A percentile compares a stretch with the other conserved stretches of the same genome.
Evolutionary conservation across 2,329 filamentous ascomycete species (phyloP).

Genomic region (Alternaria viburni): DNA sequence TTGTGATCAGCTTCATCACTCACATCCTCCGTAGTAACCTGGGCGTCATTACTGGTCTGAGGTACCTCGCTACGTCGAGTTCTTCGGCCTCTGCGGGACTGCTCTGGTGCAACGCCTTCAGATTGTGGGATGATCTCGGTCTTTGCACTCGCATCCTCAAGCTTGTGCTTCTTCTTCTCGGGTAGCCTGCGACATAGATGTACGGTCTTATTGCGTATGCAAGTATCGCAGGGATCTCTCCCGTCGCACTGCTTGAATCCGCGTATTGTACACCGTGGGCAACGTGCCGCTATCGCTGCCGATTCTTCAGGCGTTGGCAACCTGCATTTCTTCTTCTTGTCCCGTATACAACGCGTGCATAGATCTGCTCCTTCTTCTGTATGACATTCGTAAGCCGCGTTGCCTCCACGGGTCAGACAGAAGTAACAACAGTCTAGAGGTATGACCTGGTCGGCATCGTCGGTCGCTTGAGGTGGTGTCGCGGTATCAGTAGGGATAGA

Average conservation of each 20-base stretch:
- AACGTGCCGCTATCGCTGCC: conserved; percentile 16
- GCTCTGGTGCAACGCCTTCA: not conserved
- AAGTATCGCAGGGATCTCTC: conserved; percentile 12
- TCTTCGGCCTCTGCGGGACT: not conserved
- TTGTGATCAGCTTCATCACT: not conserved
- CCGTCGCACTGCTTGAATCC: conserved; percentile 19
- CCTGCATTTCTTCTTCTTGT: conserved; percentile 12
- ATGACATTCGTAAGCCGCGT: conserved; percentile 19
- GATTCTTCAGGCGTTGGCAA: conserved; percentile 17
- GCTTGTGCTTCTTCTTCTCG: not conserved
- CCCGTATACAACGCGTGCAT: conserved; percentile 13
- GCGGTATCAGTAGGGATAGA: not conserved
- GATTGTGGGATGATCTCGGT: not conserved
- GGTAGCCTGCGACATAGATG: not conserved
- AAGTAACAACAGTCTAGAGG: conserved; percentile 15
- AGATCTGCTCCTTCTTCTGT: conserved; percentile 10
- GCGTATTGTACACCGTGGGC: conserved; percentile 18
- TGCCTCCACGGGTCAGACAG: conserved; percentile 23
- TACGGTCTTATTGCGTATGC: conserved; percentile 8
- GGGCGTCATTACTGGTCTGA: not conserved
- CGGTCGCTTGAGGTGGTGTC: not conserved
- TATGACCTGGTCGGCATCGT: not conserved
- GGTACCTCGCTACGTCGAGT: not conserved
- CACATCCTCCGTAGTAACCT: not conserved
- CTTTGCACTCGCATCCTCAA: not conserved